A percentile compares a stretch with the other conserved stretches of the same genome.
Evolutionary conservation across 768 basidiomycete genomes (phyloP).

Genomic region (Kwoniella sp.): DNA sequence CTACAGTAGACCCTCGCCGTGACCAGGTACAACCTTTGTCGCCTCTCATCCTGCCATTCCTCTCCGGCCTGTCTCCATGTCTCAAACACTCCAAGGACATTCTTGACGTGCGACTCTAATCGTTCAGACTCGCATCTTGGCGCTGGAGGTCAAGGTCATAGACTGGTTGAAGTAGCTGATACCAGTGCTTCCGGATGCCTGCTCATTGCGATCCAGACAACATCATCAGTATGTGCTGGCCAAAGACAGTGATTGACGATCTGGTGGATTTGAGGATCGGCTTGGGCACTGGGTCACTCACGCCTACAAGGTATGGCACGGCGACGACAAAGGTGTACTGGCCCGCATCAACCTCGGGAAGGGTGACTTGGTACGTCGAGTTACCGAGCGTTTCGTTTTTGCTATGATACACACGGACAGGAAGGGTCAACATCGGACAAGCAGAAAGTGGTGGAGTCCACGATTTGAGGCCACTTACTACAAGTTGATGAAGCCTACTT

Average conservation of each 20-base stretch:
- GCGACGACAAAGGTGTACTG: constrained; percentile 21
- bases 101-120: too few species aligned
- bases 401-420: neutral
- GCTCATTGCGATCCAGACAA: neutral
- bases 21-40: too few species aligned
- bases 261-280: neutral
- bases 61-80: too few species aligned
- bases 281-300: constrained; percentile 20
- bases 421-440: too few species aligned
- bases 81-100: too few species aligned
- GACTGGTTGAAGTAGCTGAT: constrained; percentile 26
- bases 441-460: neutral
- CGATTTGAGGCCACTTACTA: constrained; percentile 20
- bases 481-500: constrained; percentile 20
- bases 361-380: constrained; percentile 7
- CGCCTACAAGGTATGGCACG: constrained; percentile 25
- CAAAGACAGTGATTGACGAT: neutral
- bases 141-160: constrained; percentile 12
- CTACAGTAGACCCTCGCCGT: too few species aligned
- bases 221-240: neutral
- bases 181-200: constrained; percentile 20
- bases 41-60: too few species aligned
- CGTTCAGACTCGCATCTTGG: constrained; percentile 7
- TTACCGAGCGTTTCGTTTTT: constrained; percentile 15
- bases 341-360: constrained; percentile 11